Conservation (phyloP, 495 filamentous ascomycete species). For the Aspergillus nanangensis region DNA sequence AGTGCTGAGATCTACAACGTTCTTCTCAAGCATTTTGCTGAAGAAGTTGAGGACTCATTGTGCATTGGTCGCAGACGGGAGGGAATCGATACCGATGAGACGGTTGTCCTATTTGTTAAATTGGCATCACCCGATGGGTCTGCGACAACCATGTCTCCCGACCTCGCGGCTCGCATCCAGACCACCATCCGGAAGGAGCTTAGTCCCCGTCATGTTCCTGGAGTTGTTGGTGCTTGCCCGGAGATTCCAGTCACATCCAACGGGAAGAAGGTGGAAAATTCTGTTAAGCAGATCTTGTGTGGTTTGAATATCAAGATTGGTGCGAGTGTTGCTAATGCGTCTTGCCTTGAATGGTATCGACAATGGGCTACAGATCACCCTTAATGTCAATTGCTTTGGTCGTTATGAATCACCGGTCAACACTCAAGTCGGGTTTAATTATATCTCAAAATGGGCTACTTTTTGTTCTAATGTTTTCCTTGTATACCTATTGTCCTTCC, state of each 20-base stretch:
- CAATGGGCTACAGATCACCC: conserved; percentile 55
- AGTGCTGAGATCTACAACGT: conserved; percentile 91
- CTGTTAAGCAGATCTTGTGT: conserved; percentile 91
- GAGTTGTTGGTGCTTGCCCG: conserved; percentile 68
- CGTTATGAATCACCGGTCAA: too few species aligned
- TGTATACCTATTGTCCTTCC: too few species aligned
- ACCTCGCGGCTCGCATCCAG: conserved; percentile 57
- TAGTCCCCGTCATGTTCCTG: conserved; percentile 81
- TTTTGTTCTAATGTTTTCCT: too few species aligned
- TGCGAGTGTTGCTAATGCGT: conserved; percentile 80
- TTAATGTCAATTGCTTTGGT: conserved; percentile 12
- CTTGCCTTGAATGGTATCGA: conserved; percentile 80
- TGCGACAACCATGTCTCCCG: conserved; percentile 19
- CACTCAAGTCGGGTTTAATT: too few species aligned
- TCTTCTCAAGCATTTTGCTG: conserved; percentile 72
- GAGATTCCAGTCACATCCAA: conserved; percentile 88
- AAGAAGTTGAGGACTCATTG: conserved; percentile 74
- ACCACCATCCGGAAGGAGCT: conserved; percentile 64
- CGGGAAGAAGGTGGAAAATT: conserved; percentile 92
- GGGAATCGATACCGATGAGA: conserved; percentile 69
- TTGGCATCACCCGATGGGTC: conserved; percentile 45
- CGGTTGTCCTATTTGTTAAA: conserved; percentile 80
- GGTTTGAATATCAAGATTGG: conserved; percentile 80
- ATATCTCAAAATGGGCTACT: too few species aligned
- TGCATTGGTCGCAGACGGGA: conserved; percentile 75